Evolutionary conservation across 2,329 filamentous ascomycete genomes (phyloP).

Genomic region (Fonsecaea multimorphosa): DNA sequence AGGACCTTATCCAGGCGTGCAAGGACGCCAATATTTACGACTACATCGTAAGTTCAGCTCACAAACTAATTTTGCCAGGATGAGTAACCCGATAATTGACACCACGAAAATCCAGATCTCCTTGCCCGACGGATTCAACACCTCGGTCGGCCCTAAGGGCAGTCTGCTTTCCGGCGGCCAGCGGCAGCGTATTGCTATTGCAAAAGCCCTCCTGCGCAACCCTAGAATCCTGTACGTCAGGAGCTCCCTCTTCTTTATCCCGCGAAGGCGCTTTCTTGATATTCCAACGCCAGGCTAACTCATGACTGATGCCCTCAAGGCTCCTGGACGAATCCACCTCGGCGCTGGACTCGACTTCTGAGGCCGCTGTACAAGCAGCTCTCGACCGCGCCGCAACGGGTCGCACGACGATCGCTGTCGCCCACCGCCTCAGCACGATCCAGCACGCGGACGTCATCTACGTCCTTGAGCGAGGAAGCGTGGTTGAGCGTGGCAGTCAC

Average conservation of each 20-base stretch:
- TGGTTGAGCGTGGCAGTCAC: conserved; percentile 63
- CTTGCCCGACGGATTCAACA: conserved; percentile 58
- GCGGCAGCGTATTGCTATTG: conserved; percentile 63
- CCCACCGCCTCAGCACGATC: conserved; percentile 76
- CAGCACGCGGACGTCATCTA: conserved; percentile 81
- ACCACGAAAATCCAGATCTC: conserved; percentile 37
- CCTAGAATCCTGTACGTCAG: conserved; percentile 51
- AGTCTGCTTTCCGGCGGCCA: conserved; percentile 64
- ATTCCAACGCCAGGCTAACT: background rate
- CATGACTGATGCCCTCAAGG: background rate
- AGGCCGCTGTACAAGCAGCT: conserved; percentile 69
- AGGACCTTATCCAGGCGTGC: conserved; percentile 63
- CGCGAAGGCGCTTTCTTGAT: background rate
- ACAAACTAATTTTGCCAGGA: background rate
- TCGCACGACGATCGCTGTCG: conserved; percentile 72
- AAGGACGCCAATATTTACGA: conserved; percentile 61
- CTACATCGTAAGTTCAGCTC: conserved; percentile 49
- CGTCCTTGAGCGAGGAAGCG: conserved; percentile 73
- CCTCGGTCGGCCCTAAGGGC: conserved; percentile 61
- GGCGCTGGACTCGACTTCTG: conserved; percentile 74
- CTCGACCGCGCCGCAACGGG: conserved; percentile 69
- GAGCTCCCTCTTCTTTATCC: background rate
- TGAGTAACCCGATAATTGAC: background rate
- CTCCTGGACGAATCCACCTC: conserved; percentile 79
- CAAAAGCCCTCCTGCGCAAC: conserved; percentile 60